Base-by-base conservation (phyloP, 2,329 filamentous ascomycete species). In the Claviceps paspali region DNA sequence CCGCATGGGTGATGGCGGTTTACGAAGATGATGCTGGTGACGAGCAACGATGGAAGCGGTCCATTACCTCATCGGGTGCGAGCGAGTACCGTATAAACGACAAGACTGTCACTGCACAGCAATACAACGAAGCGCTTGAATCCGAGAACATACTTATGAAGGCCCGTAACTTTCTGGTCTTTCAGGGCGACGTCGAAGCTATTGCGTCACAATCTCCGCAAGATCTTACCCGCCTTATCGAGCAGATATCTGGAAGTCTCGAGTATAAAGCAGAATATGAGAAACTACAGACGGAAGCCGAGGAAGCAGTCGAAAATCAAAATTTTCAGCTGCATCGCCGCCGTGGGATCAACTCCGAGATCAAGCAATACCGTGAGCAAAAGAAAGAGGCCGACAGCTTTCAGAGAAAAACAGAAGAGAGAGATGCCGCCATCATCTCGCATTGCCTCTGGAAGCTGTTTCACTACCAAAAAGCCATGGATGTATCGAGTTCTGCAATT, bases 21-120 rank as follows among this genome's bases (percentile, higher is more conserved):
- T 98, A 96, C 58, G 87, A 95, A 55, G 91, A 98, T 53, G 91
- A 98, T 55, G 86, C 86, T 2, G 88, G 86, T 33, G 84, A 94
- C 51, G 85, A 93, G 57, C 87, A 95, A 54, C 78, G 79, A 47
- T 98, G 91, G 91, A 94, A 94, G 63, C 83, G 91, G 43, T 80
- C 78, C 47, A 98, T 98, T 56, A 96, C 87, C 4, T 84, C 72
- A 48, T 71, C 78, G 43, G 91, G 91, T 33, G 77, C 79, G 21
- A 95, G 87, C 65, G 88, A 96, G 60, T 98, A 96, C 59, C 80
- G 88, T 43, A 94, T 98, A 67, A 96, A 98, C 62, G 86, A 93
- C 48, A 80, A 82, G 35, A 67, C 81, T 27, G 91, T 98, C 33
- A 84, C 78, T 3, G 86, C 87, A 2, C 82, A 84, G 51, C 79